Base-by-base conservation (phyloP, 2,329 filamentous ascomycete species). In the Septoria petroselini region DNA sequence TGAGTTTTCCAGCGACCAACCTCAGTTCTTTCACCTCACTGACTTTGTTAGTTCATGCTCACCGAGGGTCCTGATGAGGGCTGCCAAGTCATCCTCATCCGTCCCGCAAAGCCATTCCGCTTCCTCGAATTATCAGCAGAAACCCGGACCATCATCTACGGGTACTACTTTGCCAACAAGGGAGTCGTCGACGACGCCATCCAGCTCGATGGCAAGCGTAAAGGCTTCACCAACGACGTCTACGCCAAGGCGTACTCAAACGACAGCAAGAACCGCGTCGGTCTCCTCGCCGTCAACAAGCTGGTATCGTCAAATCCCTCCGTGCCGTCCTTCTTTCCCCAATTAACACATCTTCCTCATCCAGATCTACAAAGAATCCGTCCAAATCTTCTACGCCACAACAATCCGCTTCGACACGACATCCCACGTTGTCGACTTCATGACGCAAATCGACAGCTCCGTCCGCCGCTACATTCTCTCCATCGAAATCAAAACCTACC, bases 61-160 rank as follows among this genome's bases (percentile, higher is more conserved):
- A 57, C 61, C 1, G 62, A 65, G 9, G 67, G 68, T 18, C 53
- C 55, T 2, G 60, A 64, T 34, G 60, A 58, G 23, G 67, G 67
- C 14, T 53, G 62, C 40, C 64, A 69, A 46, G 68, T 65, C 9
- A 60, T 71, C 43, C 41, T 71, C 19, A 21, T 72, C 48, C 61
- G 62, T 17, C 66, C 68, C 2, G 59, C 62, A 21, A 58, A 61
- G 38, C 61, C 67, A 0, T 69, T 71, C 57, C 54, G 49, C 0
- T 64, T 70, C 58, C 41, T 67, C 42, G 55, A 58, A 19, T 61
- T 72, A 0, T 56, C 63, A 0, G 30, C 50, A 2, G 58, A 61
- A 8, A 53, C 65, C 18, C 66, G 65, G 27, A 49, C 39, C 9
- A 62, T 58, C 23, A 61, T 70, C 48, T 65, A 65, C 45, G 45